Percentiles rank a stretch among this genome's conserved stretches.
Evolutionary conservation across 1,284 basidiomycete genomes (phyloP).

Genomic region (Ganoderma sinense): DNA sequence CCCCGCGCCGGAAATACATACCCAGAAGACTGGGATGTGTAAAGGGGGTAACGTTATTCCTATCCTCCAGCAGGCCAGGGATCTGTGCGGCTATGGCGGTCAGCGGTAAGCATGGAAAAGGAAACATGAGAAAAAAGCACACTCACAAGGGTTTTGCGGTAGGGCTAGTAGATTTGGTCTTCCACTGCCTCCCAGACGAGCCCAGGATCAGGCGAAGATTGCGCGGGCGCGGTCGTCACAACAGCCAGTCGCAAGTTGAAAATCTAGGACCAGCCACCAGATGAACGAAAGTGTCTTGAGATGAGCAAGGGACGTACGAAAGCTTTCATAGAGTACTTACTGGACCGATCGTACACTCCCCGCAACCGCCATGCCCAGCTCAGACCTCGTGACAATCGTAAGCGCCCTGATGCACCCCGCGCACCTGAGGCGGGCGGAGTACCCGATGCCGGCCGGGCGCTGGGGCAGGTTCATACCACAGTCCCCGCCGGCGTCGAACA

Average conservation of each 20-base stretch:
- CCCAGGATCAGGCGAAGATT: slow-evolving; percentile 90
- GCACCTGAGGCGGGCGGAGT: slow-evolving; percentile 94
- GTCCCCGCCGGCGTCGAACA: slow-evolving; percentile 87
- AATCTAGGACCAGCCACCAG: slow-evolving; percentile 60
- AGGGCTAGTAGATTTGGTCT: slow-evolving; percentile 97
- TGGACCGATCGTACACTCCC: slow-evolving; percentile 84
- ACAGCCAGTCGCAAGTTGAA: slow-evolving; percentile 99
- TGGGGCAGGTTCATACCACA: slow-evolving; percentile 92
- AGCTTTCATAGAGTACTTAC: slow-evolving; percentile 93
- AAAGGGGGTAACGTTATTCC: slow-evolving; percentile 85
- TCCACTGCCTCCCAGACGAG: slow-evolving; percentile 99
- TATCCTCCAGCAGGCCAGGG: slow-evolving; percentile 92
- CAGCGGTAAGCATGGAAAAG: neutral
- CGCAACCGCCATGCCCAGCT: slow-evolving; percentile 96
- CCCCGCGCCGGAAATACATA: slow-evolving; percentile 97
- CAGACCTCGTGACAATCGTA: slow-evolving; percentile 95
- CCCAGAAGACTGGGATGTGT: slow-evolving; percentile 95
- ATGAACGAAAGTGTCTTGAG: neutral
- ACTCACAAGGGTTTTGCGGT: slow-evolving; percentile 85
- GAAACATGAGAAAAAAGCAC: slow-evolving; percentile 1
- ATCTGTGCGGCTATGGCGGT: slow-evolving; percentile 65
- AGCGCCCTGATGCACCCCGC: slow-evolving; percentile 88
- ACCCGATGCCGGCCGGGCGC: slow-evolving; percentile 92
- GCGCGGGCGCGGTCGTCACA: slow-evolving; percentile 93
- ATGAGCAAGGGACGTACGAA: slow-evolving; percentile 64